phyloP scores from a whole-genome alignment of 148 eudicot species.

The Simmondsia chinensis region DNA sequence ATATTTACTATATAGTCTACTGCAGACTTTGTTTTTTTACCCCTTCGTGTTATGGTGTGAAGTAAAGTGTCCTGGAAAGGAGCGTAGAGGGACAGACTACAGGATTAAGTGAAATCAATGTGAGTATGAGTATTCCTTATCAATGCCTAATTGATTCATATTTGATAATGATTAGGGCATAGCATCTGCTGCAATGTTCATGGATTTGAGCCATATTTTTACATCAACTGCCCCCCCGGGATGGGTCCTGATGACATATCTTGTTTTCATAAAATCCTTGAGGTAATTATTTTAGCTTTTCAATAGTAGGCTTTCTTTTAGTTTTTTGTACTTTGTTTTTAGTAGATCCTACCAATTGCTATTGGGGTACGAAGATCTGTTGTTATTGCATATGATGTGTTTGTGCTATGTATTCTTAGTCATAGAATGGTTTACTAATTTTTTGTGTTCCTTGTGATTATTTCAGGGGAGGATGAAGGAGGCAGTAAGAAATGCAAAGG shows the following conservation, averaged over 20 bases:
- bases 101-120: too few relatives aligned
- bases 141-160: neutral
- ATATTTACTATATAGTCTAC: too few relatives aligned
- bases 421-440: too few relatives aligned
- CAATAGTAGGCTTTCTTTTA: neutral
- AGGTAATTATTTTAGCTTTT: constrained; percentile 36
- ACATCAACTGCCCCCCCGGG: constrained; percentile 77
- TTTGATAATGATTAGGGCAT: constrained; percentile 41
- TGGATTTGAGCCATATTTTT: constrained; percentile 98
- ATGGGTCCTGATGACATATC: constrained; percentile 98
- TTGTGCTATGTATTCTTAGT: neutral
- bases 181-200: constrained; percentile 92
- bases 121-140: neutral
- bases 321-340: neutral
- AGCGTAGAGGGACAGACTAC: too few relatives aligned
- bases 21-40: too few relatives aligned
- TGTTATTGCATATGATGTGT: neutral
- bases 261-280: constrained; percentile 66
- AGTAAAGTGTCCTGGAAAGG: too few relatives aligned
- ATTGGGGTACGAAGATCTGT: neutral
- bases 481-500: constrained; percentile 50
- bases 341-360: too few relatives aligned
- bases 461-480: constrained; percentile 84
- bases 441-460: constrained; percentile 4
- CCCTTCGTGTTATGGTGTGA: too few relatives aligned